phyloP scores from a whole-genome alignment of 2,329 filamentous ascomycete species.

The Paecilomyces dactylethromorphus region DNA sequence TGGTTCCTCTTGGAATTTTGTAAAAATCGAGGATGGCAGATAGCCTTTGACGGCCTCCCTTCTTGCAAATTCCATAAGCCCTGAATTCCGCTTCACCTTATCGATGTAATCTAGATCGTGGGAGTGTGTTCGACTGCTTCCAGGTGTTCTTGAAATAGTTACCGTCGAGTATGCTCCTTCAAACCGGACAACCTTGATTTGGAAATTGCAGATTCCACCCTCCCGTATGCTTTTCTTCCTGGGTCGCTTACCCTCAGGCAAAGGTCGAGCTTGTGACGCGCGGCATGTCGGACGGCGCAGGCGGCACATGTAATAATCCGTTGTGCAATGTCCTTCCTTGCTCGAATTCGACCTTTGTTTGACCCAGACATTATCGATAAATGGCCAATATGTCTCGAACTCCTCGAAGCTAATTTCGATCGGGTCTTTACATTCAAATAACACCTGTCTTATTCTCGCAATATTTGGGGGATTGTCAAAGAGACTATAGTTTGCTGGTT shows the following conservation, averaged over 20 bases:
- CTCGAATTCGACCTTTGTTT: slow-evolving; percentile 38
- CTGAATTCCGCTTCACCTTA: slow-evolving; percentile 42
- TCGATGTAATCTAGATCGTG: slow-evolving; percentile 44
- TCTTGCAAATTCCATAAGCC: slow-evolving; percentile 41
- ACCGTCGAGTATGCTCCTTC: slow-evolving; percentile 38
- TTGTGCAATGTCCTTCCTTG: slow-evolving; percentile 35
- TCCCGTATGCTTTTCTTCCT: slow-evolving; percentile 40
- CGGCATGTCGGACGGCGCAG: slow-evolving; percentile 34
- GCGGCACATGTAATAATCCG: slow-evolving; percentile 44
- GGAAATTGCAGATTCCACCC: slow-evolving; percentile 41
- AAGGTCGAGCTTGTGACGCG: slow-evolving; percentile 32
- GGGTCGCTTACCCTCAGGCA: slow-evolving; percentile 39
- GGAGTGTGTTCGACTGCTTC: slow-evolving; percentile 33
- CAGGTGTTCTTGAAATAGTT: slow-evolving; percentile 36
- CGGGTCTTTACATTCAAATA: slow-evolving; percentile 41
- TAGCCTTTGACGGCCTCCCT: slow-evolving; percentile 41
- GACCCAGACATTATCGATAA: slow-evolving; percentile 46
- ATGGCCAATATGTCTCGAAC: slow-evolving; percentile 43
- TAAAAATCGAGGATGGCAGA: slow-evolving; percentile 43
- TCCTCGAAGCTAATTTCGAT: slow-evolving; percentile 41
- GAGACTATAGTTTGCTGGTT: slow-evolving; percentile 19
- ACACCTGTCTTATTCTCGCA: slow-evolving; percentile 33
- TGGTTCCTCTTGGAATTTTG: slow-evolving; percentile 41
- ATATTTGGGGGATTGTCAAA: slow-evolving; percentile 39
- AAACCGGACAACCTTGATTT: slow-evolving; percentile 41